Evolutionary conservation across 2,329 filamentous ascomycete species (phyloP), one percentile per base, ranked within the genome.

Genomic region (Pseudogymnoascus destructans): DNA sequence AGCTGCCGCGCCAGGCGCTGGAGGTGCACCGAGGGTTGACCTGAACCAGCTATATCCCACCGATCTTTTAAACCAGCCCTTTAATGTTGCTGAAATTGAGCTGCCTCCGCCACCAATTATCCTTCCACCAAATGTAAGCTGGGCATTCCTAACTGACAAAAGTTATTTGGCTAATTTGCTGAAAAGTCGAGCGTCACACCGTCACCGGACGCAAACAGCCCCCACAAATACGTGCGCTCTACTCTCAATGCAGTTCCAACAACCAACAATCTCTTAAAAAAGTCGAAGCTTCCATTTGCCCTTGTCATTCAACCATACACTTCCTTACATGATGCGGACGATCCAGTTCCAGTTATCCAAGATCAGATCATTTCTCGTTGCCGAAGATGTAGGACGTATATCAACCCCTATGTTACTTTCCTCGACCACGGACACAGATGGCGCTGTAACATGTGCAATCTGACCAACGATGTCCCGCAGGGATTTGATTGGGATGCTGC

Each of bases 371-470:
- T 98, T 70, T 95, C 92, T 59, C 85, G 93, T 68, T 98, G 93
- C 77, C 83, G 93, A 72, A 85, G 93, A 73, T 98, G 93, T 74
- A 81, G 93, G 66, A 93, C 92, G 59, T 97, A 97, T 72, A 97
- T 97, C 77, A 97, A 97, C 71, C 91, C 93, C 10, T 98, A 92
- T 66, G 93, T 95, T 60, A 89, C 89, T 52, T 98, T 98, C 75
- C 76, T 98, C 61, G 93, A 98, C 67, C 89, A 97, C 69, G 93
- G 93, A 52, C 93, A 98, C 74, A 82, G 93, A 69, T 98, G 93
- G 93, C 86, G 92, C 68, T 98, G 93, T 76, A 98, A 98, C 74
- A 96, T 98, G 91, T 98, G 93, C 73, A 97, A 95, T 72, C 78
- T 98, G 63, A 96, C 91, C 65, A 98, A 98, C 70, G 93, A 98